Evolutionary conservation across 2,329 filamentous ascomycete genomes (phyloP).

Genomic region (Clarireedia hainanense): DNA sequence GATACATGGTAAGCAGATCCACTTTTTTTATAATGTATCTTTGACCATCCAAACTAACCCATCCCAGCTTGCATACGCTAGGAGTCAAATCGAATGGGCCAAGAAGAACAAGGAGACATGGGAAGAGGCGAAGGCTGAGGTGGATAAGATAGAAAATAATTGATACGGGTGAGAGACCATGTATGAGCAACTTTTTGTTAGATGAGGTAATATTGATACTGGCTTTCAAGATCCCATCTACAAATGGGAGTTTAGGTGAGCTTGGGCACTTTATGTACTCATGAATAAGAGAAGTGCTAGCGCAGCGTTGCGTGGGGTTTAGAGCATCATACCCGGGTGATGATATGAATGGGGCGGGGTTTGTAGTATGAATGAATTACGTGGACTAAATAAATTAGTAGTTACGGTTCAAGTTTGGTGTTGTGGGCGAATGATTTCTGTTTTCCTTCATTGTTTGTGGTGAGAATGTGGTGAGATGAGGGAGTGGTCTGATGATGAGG

Average conservation of each 20-base stretch:
- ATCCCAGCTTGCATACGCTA: conserved; percentile 59
- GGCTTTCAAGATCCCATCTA: neutral
- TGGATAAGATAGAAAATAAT: conserved; percentile 54
- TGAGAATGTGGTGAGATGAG: neutral
- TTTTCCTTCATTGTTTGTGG: neutral
- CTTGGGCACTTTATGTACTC: no score
- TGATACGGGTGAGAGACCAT: conserved; percentile 21
- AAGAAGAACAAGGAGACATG: conserved; percentile 65
- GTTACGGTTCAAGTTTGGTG: no score
- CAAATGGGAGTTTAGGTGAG: no score
- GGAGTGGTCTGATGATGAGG: neutral
- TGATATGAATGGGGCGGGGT: no score
- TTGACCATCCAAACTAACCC: conserved; percentile 9
- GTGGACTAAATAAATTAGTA: no score
- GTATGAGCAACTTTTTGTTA: conserved; percentile 5
- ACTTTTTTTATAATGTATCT: neutral
- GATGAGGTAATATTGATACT: conserved; percentile 13
- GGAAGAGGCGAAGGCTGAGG: conserved; percentile 64
- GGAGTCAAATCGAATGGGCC: conserved; percentile 68
- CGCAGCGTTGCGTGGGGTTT: no score
- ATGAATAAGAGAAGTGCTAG: no score
- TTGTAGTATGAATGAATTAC: no score
- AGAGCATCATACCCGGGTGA: no score
- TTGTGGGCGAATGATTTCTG: no score
- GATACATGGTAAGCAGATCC: conserved; percentile 76